These are phyloP conservation scores for Mikania micrantha DNA, from an alignment of 129 eudicot genomes.

Conservation along the genomic window DNA sequence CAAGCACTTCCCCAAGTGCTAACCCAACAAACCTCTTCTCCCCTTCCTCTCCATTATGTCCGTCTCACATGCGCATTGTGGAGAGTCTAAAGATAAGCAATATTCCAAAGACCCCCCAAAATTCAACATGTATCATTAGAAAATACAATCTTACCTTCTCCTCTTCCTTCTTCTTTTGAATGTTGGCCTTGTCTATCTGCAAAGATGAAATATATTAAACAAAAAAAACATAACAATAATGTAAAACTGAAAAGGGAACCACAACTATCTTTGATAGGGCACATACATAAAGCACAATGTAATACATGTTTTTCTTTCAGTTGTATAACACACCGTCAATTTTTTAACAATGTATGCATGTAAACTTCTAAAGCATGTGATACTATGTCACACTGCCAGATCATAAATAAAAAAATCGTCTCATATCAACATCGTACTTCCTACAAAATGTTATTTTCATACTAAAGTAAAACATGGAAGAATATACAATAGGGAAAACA, in stretches of 20 bases:
- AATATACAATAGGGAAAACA: not conserved
- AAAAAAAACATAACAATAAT: not conserved
- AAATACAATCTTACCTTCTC: constrained; percentile 48
- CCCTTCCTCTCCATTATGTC: no score
- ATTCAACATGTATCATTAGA: not conserved
- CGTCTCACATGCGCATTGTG: no score
- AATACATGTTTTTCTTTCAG: not conserved
- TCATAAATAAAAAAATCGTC: not conserved
- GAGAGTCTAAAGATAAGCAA: not conserved
- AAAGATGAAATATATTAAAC: not conserved
- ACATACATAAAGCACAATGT: not conserved
- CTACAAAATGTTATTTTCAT: not conserved
- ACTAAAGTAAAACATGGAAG: not conserved
- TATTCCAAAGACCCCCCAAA: not conserved
- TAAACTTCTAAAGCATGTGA: not conserved
- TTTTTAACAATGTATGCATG: not conserved
- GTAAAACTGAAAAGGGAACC: not conserved
- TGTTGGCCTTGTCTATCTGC: constrained; percentile 69
- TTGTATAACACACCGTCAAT: not conserved
- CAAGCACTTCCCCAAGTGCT: no score
- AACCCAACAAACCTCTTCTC: no score
- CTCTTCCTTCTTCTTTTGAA: constrained; percentile 89
- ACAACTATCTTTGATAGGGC: not conserved
- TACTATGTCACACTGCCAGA: not conserved
- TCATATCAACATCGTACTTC: not conserved